Base-by-base conservation (phyloP, 108 stramenopile genomes). In the Fragilaria crotonensis region DNA sequence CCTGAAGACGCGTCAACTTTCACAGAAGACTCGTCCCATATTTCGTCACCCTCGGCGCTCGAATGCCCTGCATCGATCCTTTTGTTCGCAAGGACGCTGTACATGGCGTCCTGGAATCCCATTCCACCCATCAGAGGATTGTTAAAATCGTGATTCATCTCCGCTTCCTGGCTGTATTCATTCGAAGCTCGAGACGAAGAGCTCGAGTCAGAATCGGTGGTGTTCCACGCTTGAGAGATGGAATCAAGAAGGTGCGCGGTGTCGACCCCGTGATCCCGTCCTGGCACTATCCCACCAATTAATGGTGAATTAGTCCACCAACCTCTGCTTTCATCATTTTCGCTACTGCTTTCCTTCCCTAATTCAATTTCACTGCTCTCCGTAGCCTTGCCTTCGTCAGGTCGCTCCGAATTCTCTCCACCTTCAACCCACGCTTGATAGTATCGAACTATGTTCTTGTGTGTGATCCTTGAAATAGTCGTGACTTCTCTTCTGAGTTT, bases 381-480 rank as follows among this genome's bases (percentile, higher is more conserved):
- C 23, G 31, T 32, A 3, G 3, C 30, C 54, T 36, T 56, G 19
- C 36, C 2, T 31, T 56, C 36, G 7, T 41, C 36, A 14, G 14
- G 11, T 41, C 11, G 14, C 7, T 32, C 33, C 18, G 21, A 3
- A 20, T 56, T 26, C 2, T 33, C 54, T 33, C 32, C 30, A 4
- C 54, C 60, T 51, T 61, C 60, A 14, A 61, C 60, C 54, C 54
- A 56, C 2, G 33, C 54, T 36, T 56, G 54, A 31, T 56, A 56
- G 30, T 56, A 56, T 31, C 54, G 28, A 56, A 56, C 54, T 26
- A 56, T 56, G 7, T 68, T 65, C 14, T 77, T 74, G 48, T 91
- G 90, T 25, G 80, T 81, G 84, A 91, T 85, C 14, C 86, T 52
- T 33, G 83, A 85, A 78, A 91, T 88, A 3, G 90, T 91, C 1